Percentiles rank a stretch among this genome's conserved stretches.
phyloP scores from a whole-genome alignment of 1,139 yeast genomes.

The Suhomyces wounanorum region DNA sequence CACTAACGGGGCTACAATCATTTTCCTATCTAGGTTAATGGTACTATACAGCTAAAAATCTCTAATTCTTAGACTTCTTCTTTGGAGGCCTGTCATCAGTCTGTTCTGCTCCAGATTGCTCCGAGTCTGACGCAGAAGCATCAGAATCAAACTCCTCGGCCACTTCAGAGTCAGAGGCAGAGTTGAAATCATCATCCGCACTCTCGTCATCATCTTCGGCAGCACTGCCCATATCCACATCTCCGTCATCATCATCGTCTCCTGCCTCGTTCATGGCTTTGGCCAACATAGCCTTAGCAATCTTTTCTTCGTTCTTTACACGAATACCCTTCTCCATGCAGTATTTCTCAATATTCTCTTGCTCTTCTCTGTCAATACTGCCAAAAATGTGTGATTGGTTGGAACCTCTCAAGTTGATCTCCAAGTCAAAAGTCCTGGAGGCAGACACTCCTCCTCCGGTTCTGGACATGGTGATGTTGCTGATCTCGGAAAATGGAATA shows the following conservation, averaged over 20 bases:
- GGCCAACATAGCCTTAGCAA: constrained; percentile 78
- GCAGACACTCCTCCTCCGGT: constrained; percentile 80
- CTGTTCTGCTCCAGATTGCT: constrained; percentile 40
- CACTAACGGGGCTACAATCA: not conserved
- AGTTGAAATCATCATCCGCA: constrained; percentile 68
- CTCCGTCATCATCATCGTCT: constrained; percentile 59
- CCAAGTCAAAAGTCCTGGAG: constrained; percentile 90
- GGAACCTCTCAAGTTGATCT: constrained; percentile 67
- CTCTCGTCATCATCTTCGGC: constrained; percentile 70
- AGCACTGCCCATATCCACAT: constrained; percentile 74
- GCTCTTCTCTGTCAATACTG: constrained; percentile 89
- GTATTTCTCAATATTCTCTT: constrained; percentile 71
- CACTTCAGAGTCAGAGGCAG: constrained; percentile 65
- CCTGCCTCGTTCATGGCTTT: constrained; percentile 73
- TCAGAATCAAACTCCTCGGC: constrained; percentile 91
- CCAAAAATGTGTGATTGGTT: constrained; percentile 81
- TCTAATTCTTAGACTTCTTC: constrained; percentile 45
- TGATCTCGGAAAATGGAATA: constrained; percentile 82
- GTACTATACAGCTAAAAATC: constrained; percentile 2
- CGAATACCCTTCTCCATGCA: constrained; percentile 75
- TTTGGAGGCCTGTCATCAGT: constrained; percentile 46
- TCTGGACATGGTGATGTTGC: constrained; percentile 79
- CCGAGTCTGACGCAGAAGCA: constrained; percentile 46
- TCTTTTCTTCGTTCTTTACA: constrained; percentile 86
- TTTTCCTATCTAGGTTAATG: not conserved